Percentiles rank a stretch among this genome's conserved stretches.
These are phyloP conservation scores for Neolentinus lepideus DNA, from an alignment of 1,284 basidiomycete genomes.

Conservation along the genomic window DNA sequence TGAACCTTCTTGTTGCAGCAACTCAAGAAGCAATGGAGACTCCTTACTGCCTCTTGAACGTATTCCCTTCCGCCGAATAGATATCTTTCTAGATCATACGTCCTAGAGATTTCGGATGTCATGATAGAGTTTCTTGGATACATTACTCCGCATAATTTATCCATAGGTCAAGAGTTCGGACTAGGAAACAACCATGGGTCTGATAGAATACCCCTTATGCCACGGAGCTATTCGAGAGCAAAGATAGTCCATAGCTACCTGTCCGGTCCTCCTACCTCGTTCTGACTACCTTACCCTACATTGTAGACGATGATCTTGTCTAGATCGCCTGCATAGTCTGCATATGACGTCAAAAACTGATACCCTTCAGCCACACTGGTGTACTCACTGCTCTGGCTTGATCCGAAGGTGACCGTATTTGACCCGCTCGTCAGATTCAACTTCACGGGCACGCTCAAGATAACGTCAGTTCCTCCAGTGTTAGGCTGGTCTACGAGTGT, in stretches of 20 bases:
- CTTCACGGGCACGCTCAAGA: conserved; percentile 51
- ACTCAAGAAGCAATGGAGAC: conserved; percentile 10
- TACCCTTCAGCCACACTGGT: conserved; percentile 1
- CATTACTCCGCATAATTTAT: background rate
- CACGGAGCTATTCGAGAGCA: too few relatives aligned
- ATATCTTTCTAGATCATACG: background rate
- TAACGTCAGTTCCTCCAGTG: conserved; percentile 43
- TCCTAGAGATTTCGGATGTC: background rate
- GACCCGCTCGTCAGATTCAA: conserved; percentile 40
- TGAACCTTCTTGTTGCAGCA: conserved; percentile 6
- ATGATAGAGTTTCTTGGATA: background rate
- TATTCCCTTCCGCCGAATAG: background rate
- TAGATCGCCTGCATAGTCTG: conserved; percentile 53
- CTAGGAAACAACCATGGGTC: too few relatives aligned
- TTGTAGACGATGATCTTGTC: conserved; percentile 55
- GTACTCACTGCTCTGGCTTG: conserved; percentile 42
- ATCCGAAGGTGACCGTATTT: conserved; percentile 45
- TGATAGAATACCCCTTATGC: too few relatives aligned
- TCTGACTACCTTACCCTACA: background rate
- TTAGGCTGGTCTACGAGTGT: conserved; percentile 49
- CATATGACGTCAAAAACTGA: conserved; percentile 1
- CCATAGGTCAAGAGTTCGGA: background rate
- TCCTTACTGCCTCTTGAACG: background rate
- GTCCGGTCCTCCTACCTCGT: background rate
- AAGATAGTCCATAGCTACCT: background rate